Base-by-base conservation (phyloP, 2,329 filamentous ascomycete species). In the Colletotrichum tabaci region DNA sequence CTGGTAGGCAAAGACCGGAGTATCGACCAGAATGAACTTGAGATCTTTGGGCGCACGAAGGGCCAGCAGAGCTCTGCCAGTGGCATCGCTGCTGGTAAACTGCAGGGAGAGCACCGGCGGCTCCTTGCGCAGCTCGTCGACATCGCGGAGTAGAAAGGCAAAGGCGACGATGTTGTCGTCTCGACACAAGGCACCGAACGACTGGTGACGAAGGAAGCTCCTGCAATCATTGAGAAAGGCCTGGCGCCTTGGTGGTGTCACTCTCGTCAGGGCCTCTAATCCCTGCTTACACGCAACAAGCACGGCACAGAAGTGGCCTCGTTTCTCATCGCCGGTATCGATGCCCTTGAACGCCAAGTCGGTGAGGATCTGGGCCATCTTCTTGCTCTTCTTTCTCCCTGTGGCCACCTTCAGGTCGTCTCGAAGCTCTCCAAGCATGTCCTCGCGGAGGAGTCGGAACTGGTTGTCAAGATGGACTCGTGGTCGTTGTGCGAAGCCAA, bases 371-470 rank as follows among this genome's bases (percentile, higher is more conserved):
- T 82, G 67, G 1, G 81, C 75, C 67, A 70, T 77, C 47, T 84
- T 80, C 23, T 82, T 76, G 16, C 84, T 85, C 72, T 82, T 85
- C 74, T 87, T 89, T n/a, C 80, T 81, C 0, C 85, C 86, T 13
- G 78, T 82, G 0, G 87, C 83, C 5, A 85, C 80, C 38, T 89
- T 85, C 0, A 92, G 78, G 58, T 92, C 91, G 10, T 90, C 88
- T 1, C 89, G 86, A 2, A 95, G 82, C 73, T 92, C 91, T 0
- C 84, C 88, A 0, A 94, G 80, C 85, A 94, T 91, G 73, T 94
- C 92, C 74, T 95, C 92, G 3, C 93, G 83, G 0, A 94, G 82
- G 0, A 94, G 84, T 0, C 93, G 90, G 74, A 93, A 95, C 62
- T 94, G 90, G 76, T 92, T 93, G 75, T 93, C 92, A 0, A 93